Percentiles rank a stretch among this genome's conserved stretches.
Evolutionary conservation across 805 yeast genomes (phyloP).

Genomic region (Saturnispora halmiae): DNA sequence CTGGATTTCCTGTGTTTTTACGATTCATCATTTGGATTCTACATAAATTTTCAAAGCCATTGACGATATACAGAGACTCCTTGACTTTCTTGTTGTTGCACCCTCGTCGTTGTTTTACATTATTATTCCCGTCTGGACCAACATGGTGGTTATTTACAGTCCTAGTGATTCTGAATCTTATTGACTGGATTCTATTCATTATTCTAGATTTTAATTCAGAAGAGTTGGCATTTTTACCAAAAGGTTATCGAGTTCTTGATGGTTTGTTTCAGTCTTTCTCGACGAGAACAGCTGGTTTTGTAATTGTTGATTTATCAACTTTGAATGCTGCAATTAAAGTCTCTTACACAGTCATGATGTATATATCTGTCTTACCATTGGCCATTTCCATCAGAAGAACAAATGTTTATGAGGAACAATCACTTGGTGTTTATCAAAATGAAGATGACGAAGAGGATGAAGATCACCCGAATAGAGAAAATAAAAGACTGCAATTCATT

Average conservation of each 20-base stretch:
- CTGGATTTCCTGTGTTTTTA: constrained; percentile 83
- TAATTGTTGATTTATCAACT: constrained; percentile 56
- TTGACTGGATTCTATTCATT: constrained; percentile 74
- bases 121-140: constrained; percentile 84
- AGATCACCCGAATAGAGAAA: constrained; percentile 28
- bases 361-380: constrained; percentile 89
- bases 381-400: constrained; percentile 96
- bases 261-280: constrained; percentile 88
- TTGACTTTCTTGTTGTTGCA: constrained; percentile 83
- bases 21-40: constrained; percentile 77
- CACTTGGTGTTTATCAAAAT: constrained; percentile 70
- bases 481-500: constrained; percentile 50
- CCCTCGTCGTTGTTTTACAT: constrained; percentile 93
- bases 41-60: constrained; percentile 55
- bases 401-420: constrained; percentile 95
- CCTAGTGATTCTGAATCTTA: constrained; percentile 58
- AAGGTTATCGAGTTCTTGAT: constrained; percentile 63
- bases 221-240: constrained; percentile 44
- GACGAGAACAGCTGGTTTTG: constrained; percentile 90
- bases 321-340: constrained; percentile 91
- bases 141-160: constrained; percentile 91
- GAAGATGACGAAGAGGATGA: constrained; percentile 25
- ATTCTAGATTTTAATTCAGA: constrained; percentile 57
- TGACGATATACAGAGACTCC: constrained; percentile 62
- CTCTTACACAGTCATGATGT: constrained; percentile 94